A percentile compares a stretch with the other conserved stretches of the same genome.
phyloP scores from a whole-genome alignment of 352 stramenopile genomes.

The Globisporangium iwayamae region DNA sequence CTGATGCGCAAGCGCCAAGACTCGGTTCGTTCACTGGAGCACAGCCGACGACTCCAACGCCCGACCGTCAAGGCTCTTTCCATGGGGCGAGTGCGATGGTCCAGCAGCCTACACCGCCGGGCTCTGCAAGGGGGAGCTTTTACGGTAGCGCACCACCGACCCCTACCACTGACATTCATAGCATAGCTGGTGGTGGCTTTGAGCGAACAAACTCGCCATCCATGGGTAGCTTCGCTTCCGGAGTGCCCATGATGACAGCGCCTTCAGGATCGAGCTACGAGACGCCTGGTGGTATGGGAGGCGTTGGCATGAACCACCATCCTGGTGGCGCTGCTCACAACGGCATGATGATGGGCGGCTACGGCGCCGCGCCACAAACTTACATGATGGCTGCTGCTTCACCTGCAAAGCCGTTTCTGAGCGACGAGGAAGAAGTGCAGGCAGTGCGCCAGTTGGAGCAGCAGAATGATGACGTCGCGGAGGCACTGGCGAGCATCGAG shows the following conservation, averaged over 20 bases:
- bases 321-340: constrained; percentile 14
- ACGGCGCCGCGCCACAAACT: neutral
- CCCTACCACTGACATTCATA: constrained; percentile 3
- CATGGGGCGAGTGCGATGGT: constrained; percentile 4
- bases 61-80: constrained; percentile 14
- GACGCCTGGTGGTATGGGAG: constrained; percentile 21
- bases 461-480: constrained; percentile 44
- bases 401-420: constrained; percentile 50
- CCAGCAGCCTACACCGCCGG: constrained; percentile 15
- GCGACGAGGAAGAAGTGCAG: constrained; percentile 47
- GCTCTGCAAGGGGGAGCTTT: constrained; percentile 15
- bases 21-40: constrained; percentile 19
- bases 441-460: constrained; percentile 52
- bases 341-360: constrained; percentile 19
- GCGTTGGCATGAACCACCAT: constrained; percentile 23
- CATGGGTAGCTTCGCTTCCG: constrained; percentile 35
- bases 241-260: constrained; percentile 21
- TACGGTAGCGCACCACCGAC: constrained; percentile 5
- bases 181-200: constrained; percentile 1
- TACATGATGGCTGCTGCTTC: constrained; percentile 6
- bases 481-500: constrained; percentile 44
- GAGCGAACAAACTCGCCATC: constrained; percentile 42
- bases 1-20: constrained; percentile 30
- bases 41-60: constrained; percentile 13
- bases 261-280: constrained; percentile 21